These are phyloP conservation scores for Erysimum cheiri DNA, from an alignment of 441 rosid genomes.

Conservation along the genomic window DNA sequence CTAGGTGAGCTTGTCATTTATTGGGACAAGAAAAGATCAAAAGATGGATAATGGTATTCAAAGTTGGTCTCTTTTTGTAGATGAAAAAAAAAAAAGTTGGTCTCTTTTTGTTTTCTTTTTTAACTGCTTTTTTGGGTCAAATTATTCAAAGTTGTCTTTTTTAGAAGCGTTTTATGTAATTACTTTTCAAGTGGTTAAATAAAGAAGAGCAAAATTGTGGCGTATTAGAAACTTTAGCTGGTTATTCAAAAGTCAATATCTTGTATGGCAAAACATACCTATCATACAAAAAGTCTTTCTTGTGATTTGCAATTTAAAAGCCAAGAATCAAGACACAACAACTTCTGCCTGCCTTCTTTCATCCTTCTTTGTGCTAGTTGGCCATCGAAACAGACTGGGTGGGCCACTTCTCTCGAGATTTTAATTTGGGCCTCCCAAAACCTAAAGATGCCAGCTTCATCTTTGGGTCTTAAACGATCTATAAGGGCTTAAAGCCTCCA, in stretches of 20 bases:
- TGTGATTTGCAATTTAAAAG: slow-evolving; percentile 33
- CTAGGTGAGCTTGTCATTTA: slow-evolving; percentile 36
- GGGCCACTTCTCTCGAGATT: slow-evolving; percentile 12
- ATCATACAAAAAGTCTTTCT: slow-evolving; percentile 25
- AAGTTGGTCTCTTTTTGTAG: too few relatives aligned
- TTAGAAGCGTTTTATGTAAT: slow-evolving; percentile 22
- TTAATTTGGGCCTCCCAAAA: slow-evolving; percentile 15
- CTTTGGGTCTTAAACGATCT: not conserved
- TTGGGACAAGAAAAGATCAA: slow-evolving; percentile 17
- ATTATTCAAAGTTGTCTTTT: slow-evolving; percentile 25
- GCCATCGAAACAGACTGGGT: slow-evolving; percentile 24
- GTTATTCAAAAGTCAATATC: slow-evolving; percentile 36
- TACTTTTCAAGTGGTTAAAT: slow-evolving; percentile 21
- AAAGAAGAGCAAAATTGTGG: slow-evolving; percentile 11
- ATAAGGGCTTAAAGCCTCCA: too few relatives aligned
- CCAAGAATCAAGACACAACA: slow-evolving; percentile 25
- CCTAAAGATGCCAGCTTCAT: not conserved
- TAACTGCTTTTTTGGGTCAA: slow-evolving; percentile 9
- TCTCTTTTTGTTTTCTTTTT: slow-evolving; percentile 13
- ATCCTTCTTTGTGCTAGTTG: slow-evolving; percentile 12
- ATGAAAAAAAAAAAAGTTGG: slow-evolving; percentile 27
- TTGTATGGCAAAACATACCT: slow-evolving; percentile 24
- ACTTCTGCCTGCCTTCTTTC: slow-evolving; percentile 28
- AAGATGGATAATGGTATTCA: slow-evolving; percentile 33
- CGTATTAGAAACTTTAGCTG: slow-evolving; percentile 16